Percentiles rank a stretch among this genome's conserved stretches.
phyloP scores from a whole-genome alignment of 257 asterid species.

The Solanum appendiculatum region DNA sequence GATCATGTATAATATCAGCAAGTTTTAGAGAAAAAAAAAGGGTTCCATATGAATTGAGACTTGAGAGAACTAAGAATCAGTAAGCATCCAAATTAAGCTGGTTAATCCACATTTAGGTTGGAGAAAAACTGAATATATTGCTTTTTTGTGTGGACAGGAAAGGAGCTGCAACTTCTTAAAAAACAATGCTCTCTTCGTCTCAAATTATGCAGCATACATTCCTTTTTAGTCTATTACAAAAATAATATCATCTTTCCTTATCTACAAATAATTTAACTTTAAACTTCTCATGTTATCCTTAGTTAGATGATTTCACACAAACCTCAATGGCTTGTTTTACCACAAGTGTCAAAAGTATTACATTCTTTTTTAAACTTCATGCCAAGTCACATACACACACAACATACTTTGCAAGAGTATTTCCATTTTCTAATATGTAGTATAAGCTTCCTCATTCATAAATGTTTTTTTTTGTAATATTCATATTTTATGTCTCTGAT shows the following conservation, averaged over 20 bases:
- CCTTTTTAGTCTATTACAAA: neutral
- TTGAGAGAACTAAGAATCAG: neutral
- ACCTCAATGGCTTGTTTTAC: neutral
- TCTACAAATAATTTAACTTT: neutral
- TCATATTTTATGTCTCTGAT: neutral
- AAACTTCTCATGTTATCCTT: neutral
- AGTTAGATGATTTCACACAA: neutral
- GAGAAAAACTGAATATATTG: neutral
- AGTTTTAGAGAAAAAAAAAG: neutral
- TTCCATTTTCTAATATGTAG: neutral
- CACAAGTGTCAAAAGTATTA: neutral
- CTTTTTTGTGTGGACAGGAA: neutral
- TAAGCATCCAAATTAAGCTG: neutral
- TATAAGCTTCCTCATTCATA: neutral
- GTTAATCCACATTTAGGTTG: neutral
- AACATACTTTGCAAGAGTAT: neutral
- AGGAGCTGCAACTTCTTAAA: neutral
- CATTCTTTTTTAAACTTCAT: neutral
- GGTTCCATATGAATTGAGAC: neutral
- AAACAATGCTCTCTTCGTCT: neutral
- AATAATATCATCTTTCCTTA: neutral
- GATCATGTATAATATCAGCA: neutral
- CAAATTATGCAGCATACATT: neutral
- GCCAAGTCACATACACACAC: neutral
- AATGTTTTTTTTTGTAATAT: neutral